phyloP scores from a whole-genome alignment of 345 rosid genomes.

The Combretum micranthum region DNA sequence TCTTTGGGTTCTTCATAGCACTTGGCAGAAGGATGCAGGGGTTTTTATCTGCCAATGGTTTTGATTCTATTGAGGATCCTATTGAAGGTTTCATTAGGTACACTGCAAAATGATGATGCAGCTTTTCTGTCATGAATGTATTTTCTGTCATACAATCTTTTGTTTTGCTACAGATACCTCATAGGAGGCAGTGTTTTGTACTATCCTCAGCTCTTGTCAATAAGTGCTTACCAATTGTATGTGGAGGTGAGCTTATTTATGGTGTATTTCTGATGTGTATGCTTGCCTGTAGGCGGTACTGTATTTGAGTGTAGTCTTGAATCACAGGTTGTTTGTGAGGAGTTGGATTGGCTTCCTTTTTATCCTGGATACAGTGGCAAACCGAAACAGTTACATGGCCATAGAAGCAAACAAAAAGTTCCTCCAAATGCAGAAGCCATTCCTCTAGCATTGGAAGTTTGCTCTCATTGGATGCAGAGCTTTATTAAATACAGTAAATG shows the following conservation, averaged over 20 bases:
- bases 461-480: constrained; percentile 94
- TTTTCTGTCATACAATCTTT: constrained; percentile 10
- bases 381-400: constrained; percentile 46
- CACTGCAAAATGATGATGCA: constrained; percentile 6
- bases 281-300: constrained; percentile 4
- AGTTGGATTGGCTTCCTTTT: constrained; percentile 91
- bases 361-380: constrained; percentile 37
- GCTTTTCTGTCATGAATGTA: constrained; percentile 7
- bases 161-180: constrained; percentile 49
- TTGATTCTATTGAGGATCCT: constrained; percentile 46
- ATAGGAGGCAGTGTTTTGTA: constrained; percentile 89
- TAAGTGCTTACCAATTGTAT: constrained; percentile 90
- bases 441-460: constrained; percentile 55
- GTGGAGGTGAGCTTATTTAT: constrained; percentile 69
- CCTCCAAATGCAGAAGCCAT: constrained; percentile 77
- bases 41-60: constrained; percentile 73
- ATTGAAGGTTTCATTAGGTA: constrained; percentile 78
- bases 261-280: constrained; percentile 10
- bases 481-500: constrained; percentile 92
- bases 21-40: constrained; percentile 77
- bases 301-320: constrained; percentile 11
- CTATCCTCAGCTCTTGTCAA: constrained; percentile 92
- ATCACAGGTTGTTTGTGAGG: constrained; percentile 86
- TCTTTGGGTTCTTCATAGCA: constrained; percentile 96
- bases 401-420: constrained; percentile 44